Base-by-base conservation (phyloP, 805 yeast genomes). In the Saturnispora silvae region DNA sequence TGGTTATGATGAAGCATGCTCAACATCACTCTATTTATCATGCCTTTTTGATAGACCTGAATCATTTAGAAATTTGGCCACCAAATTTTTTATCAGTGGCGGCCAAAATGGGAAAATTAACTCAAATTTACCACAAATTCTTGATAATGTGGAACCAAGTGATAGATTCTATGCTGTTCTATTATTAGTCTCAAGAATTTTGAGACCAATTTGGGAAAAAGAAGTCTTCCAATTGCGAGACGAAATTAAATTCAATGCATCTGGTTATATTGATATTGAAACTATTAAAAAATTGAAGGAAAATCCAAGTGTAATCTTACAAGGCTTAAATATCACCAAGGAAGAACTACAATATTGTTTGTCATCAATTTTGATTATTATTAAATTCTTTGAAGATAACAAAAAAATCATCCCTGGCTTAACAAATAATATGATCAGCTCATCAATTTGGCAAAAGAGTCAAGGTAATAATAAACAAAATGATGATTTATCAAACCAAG, bases 131-230 rank as follows among this genome's bases (percentile, higher is more conserved):
- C 43, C 68, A 46, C 54, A 70, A 50, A 34, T 71, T 26, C 67
- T 79, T 34, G 82, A 78, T 45, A 79, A 77, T 54, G 95, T 89
- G n/a, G 75, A 82, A 22, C 68, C 92, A 42, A 83, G 95, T 59
- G 94, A 95, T 48, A 67, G 96, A 47, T 86, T 87, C 50, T 87
- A 84, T 54, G 97, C 96, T 33, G 72, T 84, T 14, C 78, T 89
- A 11, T 67, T 85, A 19, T 70, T 86, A 41, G 64, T 86, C 23
- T 70, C 95, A 1, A 71, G 97, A 47, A 57, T 87, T 14, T 74
- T 89, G 44, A 70, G 94, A 45, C 78, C 77, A 15, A 65, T 76
- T 33, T 92, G 99, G 99, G 68, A 67, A 38, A 64, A 64, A 25
- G 77, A 74, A 37, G 81, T 87, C 3, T 82, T 89, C 47, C 58